These are phyloP conservation scores for Phycomyces nitens DNA, from an alignment of 192 early-diverging fungal species.

Conservation along the genomic window DNA sequence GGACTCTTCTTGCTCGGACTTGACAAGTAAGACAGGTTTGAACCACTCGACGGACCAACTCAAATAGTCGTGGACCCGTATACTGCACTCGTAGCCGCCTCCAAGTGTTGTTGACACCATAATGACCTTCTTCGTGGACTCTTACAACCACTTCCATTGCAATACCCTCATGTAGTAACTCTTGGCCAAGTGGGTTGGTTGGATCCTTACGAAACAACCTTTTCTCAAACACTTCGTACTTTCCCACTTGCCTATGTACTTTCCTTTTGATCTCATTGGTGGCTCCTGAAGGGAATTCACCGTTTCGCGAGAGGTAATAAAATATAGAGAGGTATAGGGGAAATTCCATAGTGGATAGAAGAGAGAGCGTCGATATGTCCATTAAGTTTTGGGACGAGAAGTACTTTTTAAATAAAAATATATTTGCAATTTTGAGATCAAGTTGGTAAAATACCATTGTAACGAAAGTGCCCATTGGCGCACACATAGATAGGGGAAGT, in stretches of 20 bases:
- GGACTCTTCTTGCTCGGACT: neutral
- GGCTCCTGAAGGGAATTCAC: neutral
- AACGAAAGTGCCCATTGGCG: too few species aligned
- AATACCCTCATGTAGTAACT: conserved; percentile 19
- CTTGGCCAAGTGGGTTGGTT: neutral
- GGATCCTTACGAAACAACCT: neutral
- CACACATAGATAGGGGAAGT: too few species aligned
- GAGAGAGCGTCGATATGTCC: too few species aligned
- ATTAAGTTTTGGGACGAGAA: too few species aligned
- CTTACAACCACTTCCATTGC: neutral
- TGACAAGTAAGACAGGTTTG: conserved; percentile 17
- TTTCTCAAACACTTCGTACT: neutral
- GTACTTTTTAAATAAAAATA: too few species aligned
- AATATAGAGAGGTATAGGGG: neutral
- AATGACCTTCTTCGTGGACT: conserved; percentile 20
- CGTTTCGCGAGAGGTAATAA: neutral
- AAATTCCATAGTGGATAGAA: neutral
- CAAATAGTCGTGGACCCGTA: neutral
- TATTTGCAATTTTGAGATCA: too few species aligned
- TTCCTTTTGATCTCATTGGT: neutral
- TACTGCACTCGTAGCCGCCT: neutral
- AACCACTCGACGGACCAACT: neutral
- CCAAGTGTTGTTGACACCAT: conserved; percentile 8
- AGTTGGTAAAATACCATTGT: too few species aligned
- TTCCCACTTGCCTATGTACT: neutral